These are phyloP conservation scores for Onygena corvina DNA, from an alignment of 2,329 filamentous ascomycete genomes.

Conservation along the genomic window DNA sequence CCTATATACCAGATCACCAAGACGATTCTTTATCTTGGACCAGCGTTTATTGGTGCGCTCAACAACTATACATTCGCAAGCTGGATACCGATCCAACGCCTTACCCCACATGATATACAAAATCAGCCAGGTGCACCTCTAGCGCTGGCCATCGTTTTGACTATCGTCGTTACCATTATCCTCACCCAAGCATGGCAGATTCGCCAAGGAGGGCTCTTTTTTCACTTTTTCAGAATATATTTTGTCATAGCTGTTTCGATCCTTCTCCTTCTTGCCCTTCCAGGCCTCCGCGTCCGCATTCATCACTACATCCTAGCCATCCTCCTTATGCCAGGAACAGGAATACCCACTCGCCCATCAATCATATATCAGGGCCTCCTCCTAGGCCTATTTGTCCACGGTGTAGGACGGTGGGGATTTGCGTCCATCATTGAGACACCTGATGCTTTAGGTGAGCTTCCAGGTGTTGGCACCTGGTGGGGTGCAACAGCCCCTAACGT, in stretches of 20 bases:
- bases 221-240: slow-evolving; percentile 68
- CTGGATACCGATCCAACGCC: slow-evolving; percentile 79
- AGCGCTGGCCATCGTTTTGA: slow-evolving; percentile 66
- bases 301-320: slow-evolving; percentile 92
- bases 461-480: slow-evolving; percentile 34
- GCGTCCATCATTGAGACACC: slow-evolving; percentile 78
- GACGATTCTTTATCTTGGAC: slow-evolving; percentile 77
- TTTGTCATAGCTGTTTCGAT: slow-evolving; percentile 54
- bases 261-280: slow-evolving; percentile 57
- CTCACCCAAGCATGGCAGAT: slow-evolving; percentile 73
- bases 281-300: slow-evolving; percentile 69
- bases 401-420: slow-evolving; percentile 88
- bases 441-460: slow-evolving; percentile 47
- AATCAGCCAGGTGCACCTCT: slow-evolving; percentile 81
- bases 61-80: slow-evolving; percentile 86
- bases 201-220: slow-evolving; percentile 68
- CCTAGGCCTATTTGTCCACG: slow-evolving; percentile 85
- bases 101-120: slow-evolving; percentile 80
- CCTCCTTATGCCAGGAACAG: slow-evolving; percentile 74
- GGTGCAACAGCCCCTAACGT: slow-evolving; percentile 42
- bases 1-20: slow-evolving; percentile 62
- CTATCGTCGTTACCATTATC: slow-evolving; percentile 55
- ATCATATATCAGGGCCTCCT: slow-evolving; percentile 82
- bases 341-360: slow-evolving; percentile 72
- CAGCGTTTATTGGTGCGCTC: slow-evolving; percentile 78